Evolutionary conservation across 116 monocot species (phyloP).

Genomic region (Dioscorea cayenensis): DNA sequence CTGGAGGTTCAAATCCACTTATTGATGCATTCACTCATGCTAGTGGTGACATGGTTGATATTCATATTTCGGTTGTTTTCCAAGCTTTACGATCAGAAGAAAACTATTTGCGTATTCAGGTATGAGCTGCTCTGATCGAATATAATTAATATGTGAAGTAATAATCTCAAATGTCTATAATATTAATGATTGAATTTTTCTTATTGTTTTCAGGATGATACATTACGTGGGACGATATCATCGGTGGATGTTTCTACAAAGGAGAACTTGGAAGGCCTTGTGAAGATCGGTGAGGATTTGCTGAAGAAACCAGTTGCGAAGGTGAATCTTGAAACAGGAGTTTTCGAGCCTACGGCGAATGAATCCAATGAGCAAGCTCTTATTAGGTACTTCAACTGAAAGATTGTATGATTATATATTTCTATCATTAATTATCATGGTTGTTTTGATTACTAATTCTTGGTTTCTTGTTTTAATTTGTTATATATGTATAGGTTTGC

Average conservation of each 20-base stretch:
- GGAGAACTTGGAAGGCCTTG: slow-evolving; percentile 6
- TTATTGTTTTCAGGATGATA: slow-evolving; percentile 9
- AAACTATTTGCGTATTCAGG: slow-evolving; percentile 52
- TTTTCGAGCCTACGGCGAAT: neutral
- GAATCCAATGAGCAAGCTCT: slow-evolving; percentile 17
- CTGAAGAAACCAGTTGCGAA: slow-evolving; percentile 13
- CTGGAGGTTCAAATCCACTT: slow-evolving; percentile 8
- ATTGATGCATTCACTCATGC: slow-evolving; percentile 14
- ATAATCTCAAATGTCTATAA: too few relatives aligned
- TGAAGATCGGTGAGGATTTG: neutral
- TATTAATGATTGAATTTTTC: too few relatives aligned
- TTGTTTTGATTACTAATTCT: neutral
- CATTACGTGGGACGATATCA: slow-evolving; percentile 1
- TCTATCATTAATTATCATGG: neutral
- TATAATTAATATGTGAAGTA: too few relatives aligned
- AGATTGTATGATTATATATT: neutral
- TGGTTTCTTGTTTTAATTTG: neutral
- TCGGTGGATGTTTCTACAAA: slow-evolving; percentile 16
- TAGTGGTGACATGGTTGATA: slow-evolving; percentile 30
- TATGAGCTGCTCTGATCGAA: neutral
- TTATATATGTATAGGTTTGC: neutral
- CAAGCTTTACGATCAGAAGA: slow-evolving; percentile 22
- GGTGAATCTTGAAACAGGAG: slow-evolving; percentile 18
- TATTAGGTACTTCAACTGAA: neutral
- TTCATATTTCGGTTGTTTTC: slow-evolving; percentile 35